Evolutionary conservation across 1,284 basidiomycete species (phyloP).

Genomic region (Phellinidium pouzarii): DNA sequence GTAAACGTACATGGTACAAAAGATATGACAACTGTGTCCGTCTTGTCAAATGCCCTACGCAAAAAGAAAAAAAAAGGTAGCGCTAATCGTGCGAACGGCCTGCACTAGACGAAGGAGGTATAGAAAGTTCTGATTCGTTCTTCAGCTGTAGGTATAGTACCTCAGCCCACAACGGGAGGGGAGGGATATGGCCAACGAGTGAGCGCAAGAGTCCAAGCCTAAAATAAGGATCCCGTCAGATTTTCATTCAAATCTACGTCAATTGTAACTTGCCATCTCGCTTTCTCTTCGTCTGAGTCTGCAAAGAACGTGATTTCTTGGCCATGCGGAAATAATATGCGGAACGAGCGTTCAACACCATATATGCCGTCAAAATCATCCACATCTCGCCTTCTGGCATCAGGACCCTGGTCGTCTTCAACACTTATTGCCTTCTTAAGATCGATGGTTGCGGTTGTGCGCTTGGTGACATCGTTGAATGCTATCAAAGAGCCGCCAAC

Average conservation of each 20-base stretch:
- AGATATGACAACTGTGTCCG: neutral
- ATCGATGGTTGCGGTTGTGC: conserved; percentile 85
- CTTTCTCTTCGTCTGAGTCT: conserved; percentile 86
- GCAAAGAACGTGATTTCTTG: conserved; percentile 88
- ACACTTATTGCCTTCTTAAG: conserved; percentile 77
- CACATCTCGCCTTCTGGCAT: conserved; percentile 34
- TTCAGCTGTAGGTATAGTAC: conserved; percentile 73
- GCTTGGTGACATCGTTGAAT: conserved; percentile 92
- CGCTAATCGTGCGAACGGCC: neutral
- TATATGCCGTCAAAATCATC: conserved; percentile 69
- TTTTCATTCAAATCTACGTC: neutral
- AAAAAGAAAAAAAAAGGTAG: neutral
- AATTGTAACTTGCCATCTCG: conserved; percentile 61
- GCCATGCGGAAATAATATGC: conserved; percentile 72
- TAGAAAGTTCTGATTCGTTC: conserved; percentile 26
- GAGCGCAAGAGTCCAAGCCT: conserved; percentile 81
- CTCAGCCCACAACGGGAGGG: conserved; percentile 88
- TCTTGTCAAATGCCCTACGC: neutral
- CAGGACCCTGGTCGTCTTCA: conserved; percentile 64
- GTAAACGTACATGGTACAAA: neutral
- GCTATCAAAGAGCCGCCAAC: conserved; percentile 85
- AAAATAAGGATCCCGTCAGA: conserved; percentile 6
- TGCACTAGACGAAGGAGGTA: neutral
- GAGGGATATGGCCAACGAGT: conserved; percentile 80
- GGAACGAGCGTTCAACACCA: conserved; percentile 81